Evolutionary conservation across 805 yeast species (phyloP), one percentile per base, ranked within the genome.

Genomic region (Candida andamanensis): DNA sequence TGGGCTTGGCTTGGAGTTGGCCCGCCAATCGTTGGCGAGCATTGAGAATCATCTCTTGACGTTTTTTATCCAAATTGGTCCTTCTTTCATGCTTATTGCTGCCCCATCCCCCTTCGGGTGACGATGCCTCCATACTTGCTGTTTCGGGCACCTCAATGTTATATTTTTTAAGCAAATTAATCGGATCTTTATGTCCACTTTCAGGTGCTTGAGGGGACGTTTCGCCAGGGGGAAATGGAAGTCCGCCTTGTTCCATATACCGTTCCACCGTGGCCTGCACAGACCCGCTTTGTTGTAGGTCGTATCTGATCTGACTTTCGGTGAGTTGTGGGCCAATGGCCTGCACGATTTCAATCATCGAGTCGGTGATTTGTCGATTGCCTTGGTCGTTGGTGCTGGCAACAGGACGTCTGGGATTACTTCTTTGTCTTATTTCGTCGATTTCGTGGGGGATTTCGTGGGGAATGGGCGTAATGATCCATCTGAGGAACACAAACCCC

Each of bases 341-440:
- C 45, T 78, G 83, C 2, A 90, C 96, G 0, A 84, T 79, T 41
- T 82, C 92, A 26, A 90, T 68, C 97, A 90, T 90, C 36, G 73
- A 74, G 4, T 63, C 65, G 3, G 80, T 77, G 15, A 81, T 78
- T 10, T 54, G 60, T 36, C 84, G 69, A 28, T 69, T 24, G 36
- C 33, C 6, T 18, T 10, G 25, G 5, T 15, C 16, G 15, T 18
- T 12, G 12, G 28, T 8, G 6, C 8, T 4, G 6, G 34, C 14
- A 15, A 19, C 12, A 7, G 14, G 13, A 17, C 14, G 11, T 26
- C 22, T 13, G 15, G 29, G 11, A 7, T 10, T n/a, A 17, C 26
- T 22, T 8, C 31, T 26, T n/a, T 24, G n/a, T 29, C 43, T 37
- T 14, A 36, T 35, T 24, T 34, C 30, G 21, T 41, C 39, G 6